Conservation (phyloP, 2,329 filamentous ascomycete genomes). For the Epichloe aotearoae region DNA sequence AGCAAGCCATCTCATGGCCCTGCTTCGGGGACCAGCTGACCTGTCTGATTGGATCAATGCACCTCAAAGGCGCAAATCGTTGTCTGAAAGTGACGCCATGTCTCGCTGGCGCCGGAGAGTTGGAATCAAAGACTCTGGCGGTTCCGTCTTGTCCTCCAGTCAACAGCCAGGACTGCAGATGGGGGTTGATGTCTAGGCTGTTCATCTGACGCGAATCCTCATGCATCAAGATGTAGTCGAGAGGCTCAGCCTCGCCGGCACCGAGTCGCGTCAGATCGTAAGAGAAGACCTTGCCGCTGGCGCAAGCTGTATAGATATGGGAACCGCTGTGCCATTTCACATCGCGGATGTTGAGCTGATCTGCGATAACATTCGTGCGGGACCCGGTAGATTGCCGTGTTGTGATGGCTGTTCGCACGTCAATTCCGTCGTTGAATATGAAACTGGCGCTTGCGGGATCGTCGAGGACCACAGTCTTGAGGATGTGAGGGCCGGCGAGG, state of each 20-base stretch:
- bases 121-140: constrained; percentile 47
- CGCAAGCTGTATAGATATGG: constrained; percentile 48
- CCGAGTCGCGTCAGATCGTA: constrained; percentile 45
- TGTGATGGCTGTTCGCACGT: constrained; percentile 43
- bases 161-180: constrained; percentile 41
- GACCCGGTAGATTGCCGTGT: constrained; percentile 30
- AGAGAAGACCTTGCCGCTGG: constrained; percentile 50
- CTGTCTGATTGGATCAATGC: constrained; percentile 37
- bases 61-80: constrained; percentile 27
- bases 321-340: constrained; percentile 44
- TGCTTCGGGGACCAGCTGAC: constrained; percentile 53
- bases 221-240: constrained; percentile 43
- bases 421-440: constrained; percentile 40
- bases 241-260: constrained; percentile 27
- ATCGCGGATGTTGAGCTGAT: constrained; percentile 51
- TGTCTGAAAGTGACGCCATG: constrained; percentile 38
- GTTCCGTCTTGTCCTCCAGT: constrained; percentile 53
- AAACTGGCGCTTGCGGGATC: constrained; percentile 25
- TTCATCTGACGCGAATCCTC: constrained; percentile 53
- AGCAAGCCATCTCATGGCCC: constrained; percentile 50
- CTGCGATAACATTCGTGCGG: constrained; percentile 28
- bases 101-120: constrained; percentile 31
- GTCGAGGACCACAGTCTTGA: constrained; percentile 46
- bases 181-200: constrained; percentile 49
- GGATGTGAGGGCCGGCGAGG: constrained; percentile 44